Percentiles rank a stretch among this genome's conserved stretches.
Conservation (phyloP, 768 basidiomycete genomes). For the Naganishia vishniacii region DNA sequence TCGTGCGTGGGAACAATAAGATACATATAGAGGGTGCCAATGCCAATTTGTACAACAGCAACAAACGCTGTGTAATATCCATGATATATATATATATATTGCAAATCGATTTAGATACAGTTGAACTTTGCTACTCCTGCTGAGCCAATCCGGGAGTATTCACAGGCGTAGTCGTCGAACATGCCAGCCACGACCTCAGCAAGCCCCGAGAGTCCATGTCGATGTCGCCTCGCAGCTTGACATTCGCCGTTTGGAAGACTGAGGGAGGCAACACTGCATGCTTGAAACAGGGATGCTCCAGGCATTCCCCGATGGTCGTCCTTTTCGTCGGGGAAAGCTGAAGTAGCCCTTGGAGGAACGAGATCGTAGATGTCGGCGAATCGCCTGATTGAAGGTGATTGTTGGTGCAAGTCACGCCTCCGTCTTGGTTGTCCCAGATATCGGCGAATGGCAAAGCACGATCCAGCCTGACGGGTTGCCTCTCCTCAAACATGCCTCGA, state of each 20-base stretch:
- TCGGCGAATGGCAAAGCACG: constrained; percentile 13
- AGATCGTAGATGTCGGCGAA: constrained; percentile 8
- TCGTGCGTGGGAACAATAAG: no score
- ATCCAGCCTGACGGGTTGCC: constrained; percentile 2
- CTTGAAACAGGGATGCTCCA: constrained; percentile 17
- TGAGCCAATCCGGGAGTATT: neutral
- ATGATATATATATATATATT: no score
- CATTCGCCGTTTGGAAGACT: constrained; percentile 7
- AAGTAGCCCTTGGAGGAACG: constrained; percentile 13
- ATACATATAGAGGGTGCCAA: no score
- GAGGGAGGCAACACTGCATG: constrained; percentile 8
- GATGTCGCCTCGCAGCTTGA: constrained; percentile 1
- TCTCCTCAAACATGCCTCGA: neutral
- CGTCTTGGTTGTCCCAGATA: constrained; percentile 15
- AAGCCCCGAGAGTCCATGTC: constrained; percentile 1
- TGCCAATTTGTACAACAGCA: no score
- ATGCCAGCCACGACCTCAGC: constrained; percentile 10
- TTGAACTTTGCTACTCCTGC: no score
- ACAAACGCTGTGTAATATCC: no score
- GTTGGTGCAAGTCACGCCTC: constrained; percentile 15
- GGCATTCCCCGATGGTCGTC: neutral
- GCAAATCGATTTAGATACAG: no score
- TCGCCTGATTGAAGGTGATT: constrained; percentile 1
- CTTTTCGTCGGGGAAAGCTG: constrained; percentile 6
- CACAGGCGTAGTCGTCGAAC: neutral